Evolutionary conservation across 176 grass and related monocot species (phyloP), one percentile per base, ranked within the genome.

Genomic region (Panicum miliaceum): DNA sequence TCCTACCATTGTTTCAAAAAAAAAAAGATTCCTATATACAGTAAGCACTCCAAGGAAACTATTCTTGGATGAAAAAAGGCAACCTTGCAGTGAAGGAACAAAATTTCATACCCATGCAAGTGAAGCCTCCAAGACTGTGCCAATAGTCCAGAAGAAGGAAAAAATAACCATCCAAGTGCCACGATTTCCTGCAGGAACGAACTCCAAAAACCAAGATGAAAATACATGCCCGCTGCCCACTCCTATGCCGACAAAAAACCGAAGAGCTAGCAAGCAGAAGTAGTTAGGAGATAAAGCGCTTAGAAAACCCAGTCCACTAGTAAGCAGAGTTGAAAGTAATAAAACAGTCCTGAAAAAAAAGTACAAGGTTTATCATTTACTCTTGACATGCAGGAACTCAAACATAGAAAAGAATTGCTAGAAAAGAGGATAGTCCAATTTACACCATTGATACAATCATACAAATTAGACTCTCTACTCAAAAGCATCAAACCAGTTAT

Each of bases 191-290:
- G 82, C 52, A 79, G 92, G 90, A 88, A 94, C 79, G 13, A 94
- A 94, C 68, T 94, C 92, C 65, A 94, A 78, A 82, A 94, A 94
- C 92, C 92, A 94, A 85, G 92, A 90, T 51, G 73, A 37, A 68
- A 94, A 87, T 40, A 92, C 92, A 51, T 87, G 90, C 1, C 73
- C 87, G 11, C 90, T 90, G 2, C 90, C 90, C 52, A 88, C 76
- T 85, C 92, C 92, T 23, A 94, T 65, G 65, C 92, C 90, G 11
- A 94, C 92, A 29, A 88, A 4, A 81, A 92, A 94, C 22, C 92
- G 90, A 54, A 91, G 62, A 14, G 48, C 61, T 14, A 94, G 16
- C 72, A 94, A 70, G 22, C 81, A 92, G 18, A 82, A 79, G 70
- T 94, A 94, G 73, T 90, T 94, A 8, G 90, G 90, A 74, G 92